phyloP scores from a whole-genome alignment of 352 stramenopile species.

The Pythium biforme region DNA sequence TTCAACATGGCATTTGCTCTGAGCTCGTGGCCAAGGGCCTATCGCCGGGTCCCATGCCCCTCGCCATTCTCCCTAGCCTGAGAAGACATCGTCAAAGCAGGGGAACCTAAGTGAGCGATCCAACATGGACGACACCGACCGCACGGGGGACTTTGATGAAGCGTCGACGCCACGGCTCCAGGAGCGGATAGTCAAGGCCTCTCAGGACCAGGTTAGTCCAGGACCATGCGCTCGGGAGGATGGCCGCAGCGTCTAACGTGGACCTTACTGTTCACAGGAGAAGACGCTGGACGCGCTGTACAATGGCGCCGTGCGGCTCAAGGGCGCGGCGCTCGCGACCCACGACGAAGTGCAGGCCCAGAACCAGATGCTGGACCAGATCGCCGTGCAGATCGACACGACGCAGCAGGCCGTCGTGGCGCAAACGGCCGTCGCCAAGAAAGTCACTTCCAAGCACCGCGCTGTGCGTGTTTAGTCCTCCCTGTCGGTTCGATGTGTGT shows the following conservation, averaged over 20 bases:
- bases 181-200: slow-evolving; percentile 48
- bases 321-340: slow-evolving; percentile 48
- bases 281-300: slow-evolving; percentile 58
- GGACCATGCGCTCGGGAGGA: neutral
- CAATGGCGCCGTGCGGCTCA: slow-evolving; percentile 46
- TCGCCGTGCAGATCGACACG: slow-evolving; percentile 44
- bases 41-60: neutral
- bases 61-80: too few relatives aligned
- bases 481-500: neutral
- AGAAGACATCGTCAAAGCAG: too few relatives aligned
- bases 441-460: slow-evolving; percentile 43
- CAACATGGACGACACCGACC: neutral
- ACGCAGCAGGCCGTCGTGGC: slow-evolving; percentile 42
- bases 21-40: neutral
- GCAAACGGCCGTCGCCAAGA: slow-evolving; percentile 53
- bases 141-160: slow-evolving; percentile 37
- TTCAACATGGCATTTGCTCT: neutral
- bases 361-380: slow-evolving; percentile 59
- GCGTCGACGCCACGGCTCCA: slow-evolving; percentile 48
- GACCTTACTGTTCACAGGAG: too few relatives aligned
- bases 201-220: slow-evolving; percentile 48
- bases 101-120: too few relatives aligned
- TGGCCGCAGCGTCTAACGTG: too few relatives aligned
- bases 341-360: slow-evolving; percentile 62
- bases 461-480: slow-evolving; percentile 24